Percentiles rank a stretch among this genome's conserved stretches.
Evolutionary conservation across 148 eudicot genomes (phyloP).

Genomic region (Chenopodium berlandieri): DNA sequence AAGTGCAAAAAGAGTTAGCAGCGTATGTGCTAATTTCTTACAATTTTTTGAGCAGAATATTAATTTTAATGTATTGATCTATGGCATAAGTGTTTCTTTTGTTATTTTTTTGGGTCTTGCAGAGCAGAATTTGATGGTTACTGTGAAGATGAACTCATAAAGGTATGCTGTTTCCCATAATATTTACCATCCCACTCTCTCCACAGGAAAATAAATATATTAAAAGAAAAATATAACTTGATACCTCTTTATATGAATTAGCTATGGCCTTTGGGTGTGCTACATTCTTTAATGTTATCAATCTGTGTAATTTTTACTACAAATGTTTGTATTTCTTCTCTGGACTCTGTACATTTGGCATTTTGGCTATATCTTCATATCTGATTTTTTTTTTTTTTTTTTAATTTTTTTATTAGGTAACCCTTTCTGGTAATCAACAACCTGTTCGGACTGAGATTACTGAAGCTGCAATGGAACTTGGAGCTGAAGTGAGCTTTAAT

Average conservation of each 20-base stretch:
- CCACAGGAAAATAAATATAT: background rate
- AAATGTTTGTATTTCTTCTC: background rate
- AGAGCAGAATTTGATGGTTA: constrained; percentile 98
- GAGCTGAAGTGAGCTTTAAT: constrained; percentile 60
- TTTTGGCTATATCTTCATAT: background rate
- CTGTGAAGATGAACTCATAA: constrained; percentile 91
- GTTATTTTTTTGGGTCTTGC: constrained; percentile 27
- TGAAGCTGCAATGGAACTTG: constrained; percentile 93
- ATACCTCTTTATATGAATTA: background rate
- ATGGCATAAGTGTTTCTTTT: background rate
- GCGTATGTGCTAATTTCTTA: constrained; percentile 46
- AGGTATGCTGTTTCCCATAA: constrained; percentile 46
- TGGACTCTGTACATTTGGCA: background rate
- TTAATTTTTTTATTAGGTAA: constrained; percentile 49
- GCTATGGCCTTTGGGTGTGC: background rate
- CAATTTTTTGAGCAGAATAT: background rate
- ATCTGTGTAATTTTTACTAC: background rate
- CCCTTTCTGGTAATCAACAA: constrained; percentile 96
- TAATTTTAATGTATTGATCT: background rate
- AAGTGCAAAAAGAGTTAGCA: constrained; percentile 91
- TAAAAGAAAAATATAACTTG: background rate
- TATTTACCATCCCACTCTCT: background rate
- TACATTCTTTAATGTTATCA: background rate
- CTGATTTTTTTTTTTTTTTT: too few relatives aligned
- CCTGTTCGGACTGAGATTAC: constrained; percentile 93